Percentiles rank a stretch among this genome's conserved stretches.
Conservation (phyloP, 805 yeast species). For the Schwanniomyces polymorphus region DNA sequence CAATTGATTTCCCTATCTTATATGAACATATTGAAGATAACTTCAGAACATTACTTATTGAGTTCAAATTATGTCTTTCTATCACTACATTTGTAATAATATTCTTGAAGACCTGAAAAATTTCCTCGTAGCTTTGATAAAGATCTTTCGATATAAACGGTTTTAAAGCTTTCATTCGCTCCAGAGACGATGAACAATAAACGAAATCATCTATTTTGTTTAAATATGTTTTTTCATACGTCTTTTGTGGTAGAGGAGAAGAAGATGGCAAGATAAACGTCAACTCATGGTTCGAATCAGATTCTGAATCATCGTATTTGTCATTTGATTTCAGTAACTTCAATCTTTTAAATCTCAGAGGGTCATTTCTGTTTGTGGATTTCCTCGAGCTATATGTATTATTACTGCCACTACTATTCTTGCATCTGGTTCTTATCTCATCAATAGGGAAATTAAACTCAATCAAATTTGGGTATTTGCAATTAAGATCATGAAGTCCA, state of each 20-base stretch:
- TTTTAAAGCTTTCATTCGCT: slow-evolving; percentile 23
- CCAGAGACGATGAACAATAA: slow-evolving; percentile 9
- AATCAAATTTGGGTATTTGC: slow-evolving; percentile 24
- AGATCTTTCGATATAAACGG: slow-evolving; percentile 27
- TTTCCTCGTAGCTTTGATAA: slow-evolving; percentile 27
- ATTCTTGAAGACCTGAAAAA: slow-evolving; percentile 28
- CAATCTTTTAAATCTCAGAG: neutral
- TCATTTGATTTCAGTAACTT: neutral
- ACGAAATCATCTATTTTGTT: slow-evolving; percentile 12
- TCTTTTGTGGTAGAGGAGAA: neutral
- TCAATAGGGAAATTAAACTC: slow-evolving; percentile 8
- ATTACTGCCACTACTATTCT: neutral
- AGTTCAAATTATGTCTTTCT: neutral
- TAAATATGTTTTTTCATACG: neutral
- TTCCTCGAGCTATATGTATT: neutral
- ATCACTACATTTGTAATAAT: slow-evolving; percentile 17
- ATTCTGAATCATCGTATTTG: neutral
- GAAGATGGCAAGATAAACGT: neutral
- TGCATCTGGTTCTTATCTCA: neutral
- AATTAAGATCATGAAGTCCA: slow-evolving; percentile 25
- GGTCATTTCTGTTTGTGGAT: neutral
- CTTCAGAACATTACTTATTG: slow-evolving; percentile 2
- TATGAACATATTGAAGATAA: slow-evolving; percentile 21
- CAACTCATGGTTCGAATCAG: slow-evolving; percentile 3
- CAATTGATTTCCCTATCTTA: slow-evolving; percentile 34